Evolutionary conservation across 345 rosid genomes (phyloP).

Genomic region (Hirschfeldia incana): DNA sequence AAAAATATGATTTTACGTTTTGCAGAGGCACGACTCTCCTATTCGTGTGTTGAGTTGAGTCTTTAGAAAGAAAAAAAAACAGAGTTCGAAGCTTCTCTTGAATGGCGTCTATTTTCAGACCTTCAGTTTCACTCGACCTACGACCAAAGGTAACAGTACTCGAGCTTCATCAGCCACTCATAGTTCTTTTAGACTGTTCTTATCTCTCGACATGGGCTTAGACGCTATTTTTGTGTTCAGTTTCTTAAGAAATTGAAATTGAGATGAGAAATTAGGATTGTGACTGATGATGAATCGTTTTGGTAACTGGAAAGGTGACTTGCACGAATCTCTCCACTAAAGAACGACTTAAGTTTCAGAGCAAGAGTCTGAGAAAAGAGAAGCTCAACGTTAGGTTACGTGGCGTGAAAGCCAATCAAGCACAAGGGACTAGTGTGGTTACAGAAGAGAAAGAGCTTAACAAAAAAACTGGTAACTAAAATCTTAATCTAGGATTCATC

Average conservation of each 20-base stretch:
- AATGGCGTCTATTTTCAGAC: conserved; percentile 80
- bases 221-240: too few relatives aligned
- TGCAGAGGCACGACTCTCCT: not conserved
- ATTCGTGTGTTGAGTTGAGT: not conserved
- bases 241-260: not conserved
- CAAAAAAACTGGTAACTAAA: conserved; percentile 52
- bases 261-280: not conserved
- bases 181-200: not conserved
- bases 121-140: conserved; percentile 44
- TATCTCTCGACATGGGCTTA: not conserved
- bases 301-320: conserved; percentile 11
- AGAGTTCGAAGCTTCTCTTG: conserved; percentile 16
- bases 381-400: conserved; percentile 30
- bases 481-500: not conserved
- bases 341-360: conserved; percentile 32
- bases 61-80: not conserved
- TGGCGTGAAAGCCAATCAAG: conserved; percentile 44
- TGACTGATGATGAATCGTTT: conserved; percentile 10
- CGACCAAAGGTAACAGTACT: conserved; percentile 49
- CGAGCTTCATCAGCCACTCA: not conserved
- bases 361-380: conserved; percentile 29
- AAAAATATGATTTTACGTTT: not conserved
- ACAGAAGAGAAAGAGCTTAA: conserved; percentile 45
- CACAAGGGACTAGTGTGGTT: conserved; percentile 45
- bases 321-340: conserved; percentile 34